Evolutionary conservation across 169 alveolate genomes (phyloP).

Genomic region (Plasmodium falciparum): DNA sequence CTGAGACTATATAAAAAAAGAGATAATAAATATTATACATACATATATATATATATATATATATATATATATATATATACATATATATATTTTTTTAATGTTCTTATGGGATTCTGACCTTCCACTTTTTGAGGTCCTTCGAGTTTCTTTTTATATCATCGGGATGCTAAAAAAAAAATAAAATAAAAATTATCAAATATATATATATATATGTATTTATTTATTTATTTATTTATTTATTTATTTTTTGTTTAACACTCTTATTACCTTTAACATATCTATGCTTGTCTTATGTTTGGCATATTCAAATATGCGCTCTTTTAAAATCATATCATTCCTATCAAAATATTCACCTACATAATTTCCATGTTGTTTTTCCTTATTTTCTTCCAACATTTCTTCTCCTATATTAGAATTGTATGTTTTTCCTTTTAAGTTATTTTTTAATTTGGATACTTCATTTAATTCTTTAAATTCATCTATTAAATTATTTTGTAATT

Average conservation of each 20-base stretch:
- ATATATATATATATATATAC: neutral
- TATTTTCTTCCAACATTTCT: neutral
- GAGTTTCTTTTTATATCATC: conserved; percentile 34
- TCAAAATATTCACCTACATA: neutral
- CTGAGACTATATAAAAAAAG: conserved; percentile 24
- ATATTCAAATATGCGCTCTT: neutral
- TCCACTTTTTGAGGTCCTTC: conserved; percentile 43
- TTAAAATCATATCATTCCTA: neutral
- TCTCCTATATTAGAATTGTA: conserved; percentile 3
- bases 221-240: too few species aligned
- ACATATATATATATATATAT: neutral
- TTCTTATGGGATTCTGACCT: conserved; percentile 8
- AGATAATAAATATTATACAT: neutral
- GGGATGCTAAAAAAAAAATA: conserved; percentile 23
- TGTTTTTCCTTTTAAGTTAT: conserved; percentile 10
- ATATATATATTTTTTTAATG: neutral
- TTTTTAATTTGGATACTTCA: conserved; percentile 31
- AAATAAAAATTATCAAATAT: neutral
- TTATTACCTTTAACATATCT: conserved; percentile 10
- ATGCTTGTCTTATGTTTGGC: conserved; percentile 12
- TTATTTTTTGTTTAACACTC: too few species aligned
- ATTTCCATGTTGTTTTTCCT: neutral
- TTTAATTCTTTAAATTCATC: conserved; percentile 44
- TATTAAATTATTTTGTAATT: conserved; percentile 35
- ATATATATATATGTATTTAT: neutral